Evolutionary conservation across 208 protist genomes (phyloP), one percentile per base, ranked within the genome.

Genomic region (Plasmodiophora brassicae): DNA sequence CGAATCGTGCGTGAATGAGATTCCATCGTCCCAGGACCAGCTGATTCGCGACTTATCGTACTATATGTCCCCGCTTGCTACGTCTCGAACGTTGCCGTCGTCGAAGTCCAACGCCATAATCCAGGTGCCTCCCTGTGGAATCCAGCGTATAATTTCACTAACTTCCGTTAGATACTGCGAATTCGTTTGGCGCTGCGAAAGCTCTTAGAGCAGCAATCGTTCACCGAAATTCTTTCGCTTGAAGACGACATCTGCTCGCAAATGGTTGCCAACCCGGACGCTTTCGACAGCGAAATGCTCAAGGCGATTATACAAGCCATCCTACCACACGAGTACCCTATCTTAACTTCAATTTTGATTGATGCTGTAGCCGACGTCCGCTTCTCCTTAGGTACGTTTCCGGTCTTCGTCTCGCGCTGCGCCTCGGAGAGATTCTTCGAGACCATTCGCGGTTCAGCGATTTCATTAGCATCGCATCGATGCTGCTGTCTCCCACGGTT

Each of bases 391-490:
- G 65, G 5, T 78, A 38, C 65, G 5, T 36, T 78, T 38, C 32
- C 5, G 65, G 32, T 32, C 41, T 78, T n/a, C 32, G 41, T 5
- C 32, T 78, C 32, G 41, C 65, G 14, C n/a, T 78, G n/a, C 65
- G 65, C 14, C 10, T 78, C n/a, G 65, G 14, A 78, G 65, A 78
- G 41, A 36, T 32, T 32, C n/a, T 78, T 78, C 65, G 65, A 44
- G 65, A 78, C 20, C 65, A 32, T 36, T 78, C 65, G 32, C 65
- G 65, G n/a, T 78, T 78, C n/a, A 78, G 65, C n/a, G 65, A 78
- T 32, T 78, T 78, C 5, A 78, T 78, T 5, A 36, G 14, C 5
- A 78, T 78, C 5, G 10, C n/a, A 5, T 36, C n/a, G 41, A 44
- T 78, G 65, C 20, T 78, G 32, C 32, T 78, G 65, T 78, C 65